Conservation (phyloP, 345 rosid genomes). For the Excoecaria cochinchinensis region DNA sequence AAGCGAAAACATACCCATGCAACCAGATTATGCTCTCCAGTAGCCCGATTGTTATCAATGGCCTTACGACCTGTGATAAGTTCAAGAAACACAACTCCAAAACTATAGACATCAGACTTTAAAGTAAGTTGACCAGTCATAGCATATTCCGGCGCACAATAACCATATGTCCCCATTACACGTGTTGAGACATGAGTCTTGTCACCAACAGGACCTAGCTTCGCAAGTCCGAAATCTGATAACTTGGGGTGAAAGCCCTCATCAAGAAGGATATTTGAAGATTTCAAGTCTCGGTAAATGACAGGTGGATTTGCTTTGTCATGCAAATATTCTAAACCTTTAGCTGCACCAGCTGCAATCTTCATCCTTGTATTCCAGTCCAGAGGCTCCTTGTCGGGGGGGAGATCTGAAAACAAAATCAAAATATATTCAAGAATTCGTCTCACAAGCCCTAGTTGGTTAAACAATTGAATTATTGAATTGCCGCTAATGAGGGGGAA, state of each 20-base stretch:
- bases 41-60: slow-evolving; percentile 71
- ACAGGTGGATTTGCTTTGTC: slow-evolving; percentile 98
- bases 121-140: slow-evolving; percentile 98
- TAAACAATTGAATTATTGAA: slow-evolving; percentile 3
- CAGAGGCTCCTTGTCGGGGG: slow-evolving; percentile 72
- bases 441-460: background rate
- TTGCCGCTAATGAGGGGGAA: background rate
- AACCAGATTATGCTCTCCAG: slow-evolving; percentile 92
- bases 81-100: slow-evolving; percentile 97
- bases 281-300: slow-evolving; percentile 89
- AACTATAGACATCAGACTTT: slow-evolving; percentile 94
- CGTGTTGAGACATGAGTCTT: slow-evolving; percentile 98
- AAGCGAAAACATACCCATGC: slow-evolving; percentile 70
- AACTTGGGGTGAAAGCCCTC: slow-evolving; percentile 89
- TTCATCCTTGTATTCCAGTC: slow-evolving; percentile 98
- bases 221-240: slow-evolving; percentile 96
- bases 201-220: slow-evolving; percentile 96
- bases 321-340: slow-evolving; percentile 92
- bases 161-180: slow-evolving; percentile 99
- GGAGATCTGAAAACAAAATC: slow-evolving; percentile 58
- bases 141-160: slow-evolving; percentile 98
- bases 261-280: slow-evolving; percentile 91
- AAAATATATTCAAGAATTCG: slow-evolving; percentile 6
- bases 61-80: slow-evolving; percentile 98
- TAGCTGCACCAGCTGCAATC: slow-evolving; percentile 98